Percentiles rank a stretch among this genome's conserved stretches.
These are phyloP conservation scores for Suhomyces pyralidae DNA, from an alignment of 805 yeast species.

Conservation along the genomic window DNA sequence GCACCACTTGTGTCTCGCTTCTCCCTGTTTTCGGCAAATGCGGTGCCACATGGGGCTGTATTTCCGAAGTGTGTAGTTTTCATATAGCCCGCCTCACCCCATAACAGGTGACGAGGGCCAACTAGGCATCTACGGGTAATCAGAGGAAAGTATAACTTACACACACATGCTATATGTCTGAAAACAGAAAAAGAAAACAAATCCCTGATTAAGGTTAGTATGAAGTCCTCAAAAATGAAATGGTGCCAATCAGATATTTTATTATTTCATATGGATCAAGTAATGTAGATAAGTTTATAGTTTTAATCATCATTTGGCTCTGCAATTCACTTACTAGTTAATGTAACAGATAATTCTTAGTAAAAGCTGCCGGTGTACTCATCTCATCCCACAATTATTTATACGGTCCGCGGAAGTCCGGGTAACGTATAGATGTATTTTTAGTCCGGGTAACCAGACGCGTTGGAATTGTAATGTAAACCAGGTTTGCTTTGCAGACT, in stretches of 20 bases:
- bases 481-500: background rate
- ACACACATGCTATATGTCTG: background rate
- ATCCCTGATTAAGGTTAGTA: background rate
- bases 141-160: background rate
- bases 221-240: background rate
- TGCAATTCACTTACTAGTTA: background rate
- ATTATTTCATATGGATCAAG: slow-evolving; percentile 10
- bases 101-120: background rate
- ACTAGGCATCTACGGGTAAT: background rate
- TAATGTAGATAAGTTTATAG: slow-evolving; percentile 16
- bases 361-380: background rate
- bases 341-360: background rate
- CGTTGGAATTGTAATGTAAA: background rate
- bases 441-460: background rate
- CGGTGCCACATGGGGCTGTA: background rate
- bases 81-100: background rate
- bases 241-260: slow-evolving; percentile 1
- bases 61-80: background rate
- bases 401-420: background rate
- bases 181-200: background rate
- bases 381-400: background rate
- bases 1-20: background rate
- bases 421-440: background rate
- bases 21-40: background rate
- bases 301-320: slow-evolving; percentile 2